These are phyloP conservation scores for Solanum hybrid DNA, from an alignment of 305 asterid species.

Conservation along the genomic window DNA sequence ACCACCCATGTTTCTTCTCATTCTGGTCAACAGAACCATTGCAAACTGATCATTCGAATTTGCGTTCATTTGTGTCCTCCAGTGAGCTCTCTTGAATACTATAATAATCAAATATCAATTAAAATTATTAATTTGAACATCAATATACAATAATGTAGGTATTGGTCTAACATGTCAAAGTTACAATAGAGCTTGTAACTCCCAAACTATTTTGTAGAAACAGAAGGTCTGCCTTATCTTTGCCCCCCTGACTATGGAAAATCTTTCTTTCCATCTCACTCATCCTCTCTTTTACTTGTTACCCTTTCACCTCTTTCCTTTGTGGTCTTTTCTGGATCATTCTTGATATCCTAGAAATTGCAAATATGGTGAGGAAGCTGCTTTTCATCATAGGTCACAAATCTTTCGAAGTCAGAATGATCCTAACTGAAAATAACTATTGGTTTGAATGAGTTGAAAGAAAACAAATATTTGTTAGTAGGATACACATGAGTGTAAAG, in stretches of 20 bases:
- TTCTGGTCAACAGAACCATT: background rate
- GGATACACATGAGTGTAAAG: background rate
- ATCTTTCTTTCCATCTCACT: background rate
- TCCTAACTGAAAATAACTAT: background rate
- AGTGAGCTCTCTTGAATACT: background rate
- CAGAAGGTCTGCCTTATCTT: background rate
- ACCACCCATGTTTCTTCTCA: background rate
- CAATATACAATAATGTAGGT: background rate
- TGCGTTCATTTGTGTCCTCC: background rate
- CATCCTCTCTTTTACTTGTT: background rate
- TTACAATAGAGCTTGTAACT: background rate
- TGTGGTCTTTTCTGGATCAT: background rate
- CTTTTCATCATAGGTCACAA: background rate
- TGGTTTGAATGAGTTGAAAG: background rate
- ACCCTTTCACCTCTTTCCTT: background rate
- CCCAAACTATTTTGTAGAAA: background rate
- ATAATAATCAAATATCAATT: background rate
- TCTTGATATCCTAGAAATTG: background rate
- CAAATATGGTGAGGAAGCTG: background rate
- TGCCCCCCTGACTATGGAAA: background rate
- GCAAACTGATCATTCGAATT: background rate
- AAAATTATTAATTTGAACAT: background rate
- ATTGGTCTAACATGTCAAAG: background rate
- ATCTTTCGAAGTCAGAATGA: background rate
- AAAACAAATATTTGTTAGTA: background rate